Base-by-base conservation (phyloP, 306 rosid genomes). In the Fragaria ananassa region DNA sequence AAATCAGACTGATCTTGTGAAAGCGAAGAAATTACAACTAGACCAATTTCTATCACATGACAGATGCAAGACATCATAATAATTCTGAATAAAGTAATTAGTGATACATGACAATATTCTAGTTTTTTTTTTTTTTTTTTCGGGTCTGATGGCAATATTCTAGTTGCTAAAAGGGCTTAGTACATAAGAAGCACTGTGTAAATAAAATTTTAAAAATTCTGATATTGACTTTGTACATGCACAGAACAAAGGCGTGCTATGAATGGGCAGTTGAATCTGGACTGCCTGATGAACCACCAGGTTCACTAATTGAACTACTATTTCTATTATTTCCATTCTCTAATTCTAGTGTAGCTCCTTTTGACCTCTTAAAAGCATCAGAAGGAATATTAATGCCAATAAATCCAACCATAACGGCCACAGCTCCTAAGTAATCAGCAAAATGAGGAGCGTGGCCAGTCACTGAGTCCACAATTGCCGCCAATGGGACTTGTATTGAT, bases 401-500 rank as follows among this genome's bases (percentile, higher is more conserved):
- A 70, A 92, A 95, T 19, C 97, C 99, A 58, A 92, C 68, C 97
- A 92, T 89, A 69, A 95, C 93, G 10, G 93, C 92, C 49, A 76
- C 14, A 31, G 93, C 97, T 74, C 99, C 99, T 35, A 95, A 87
- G 79, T 88, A 95, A 85, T 92, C 87, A 87, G 91, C 80, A 63
- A 82, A 64, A 74, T 80, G 91, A 77, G 97, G 99, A 19, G 93
- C 91, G 81, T 82, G 72, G 76, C 99, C 99, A 0, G 83, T 88
- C 71, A 92, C 10, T 3, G 96, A 85, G 79, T 95, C 97, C 1
- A 95, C 92, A 56, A 95, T 35, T 27, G 99, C 99, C 1, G 97
- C 99, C 87, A 95, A 76, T 8, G 99, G 99, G 29, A 95, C 97
- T 84, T 95, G 99, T 81, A 95, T 91, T 2, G 97, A 84, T 61